Evolutionary conservation across 768 basidiomycete genomes (phyloP).

Genomic region (Cantharellus anzutake): DNA sequence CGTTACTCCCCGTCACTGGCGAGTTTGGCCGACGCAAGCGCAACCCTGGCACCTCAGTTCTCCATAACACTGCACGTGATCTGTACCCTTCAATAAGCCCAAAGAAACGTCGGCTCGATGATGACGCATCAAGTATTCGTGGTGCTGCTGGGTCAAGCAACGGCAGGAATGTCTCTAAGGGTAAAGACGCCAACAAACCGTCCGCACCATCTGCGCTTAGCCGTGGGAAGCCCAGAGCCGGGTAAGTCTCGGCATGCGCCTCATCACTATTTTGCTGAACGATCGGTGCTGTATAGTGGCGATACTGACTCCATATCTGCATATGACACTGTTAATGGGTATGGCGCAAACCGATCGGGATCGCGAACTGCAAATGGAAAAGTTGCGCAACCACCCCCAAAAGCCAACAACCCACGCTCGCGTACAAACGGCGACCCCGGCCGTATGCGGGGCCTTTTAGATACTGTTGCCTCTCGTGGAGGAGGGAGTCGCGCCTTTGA

Average conservation of each 20-base stretch:
- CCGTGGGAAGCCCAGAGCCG: no score
- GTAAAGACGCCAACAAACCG: no score
- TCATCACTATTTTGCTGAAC: background rate
- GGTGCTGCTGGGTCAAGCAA: background rate
- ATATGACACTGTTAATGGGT: background rate
- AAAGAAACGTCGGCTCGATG: constrained; percentile 4
- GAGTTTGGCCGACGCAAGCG: constrained; percentile 7
- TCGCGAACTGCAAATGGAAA: background rate
- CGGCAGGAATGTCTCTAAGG: no score
- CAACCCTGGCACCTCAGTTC: background rate
- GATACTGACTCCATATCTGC: background rate
- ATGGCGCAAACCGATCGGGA: background rate
- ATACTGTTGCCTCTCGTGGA: constrained; percentile 8
- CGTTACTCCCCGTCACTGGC: constrained; percentile 4
- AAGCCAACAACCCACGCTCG: background rate
- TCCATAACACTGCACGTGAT: background rate
- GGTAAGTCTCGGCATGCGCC: no score
- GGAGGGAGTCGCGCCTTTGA: constrained; percentile 3
- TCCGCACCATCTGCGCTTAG: no score
- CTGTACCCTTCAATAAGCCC: background rate
- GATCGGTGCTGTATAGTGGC: background rate
- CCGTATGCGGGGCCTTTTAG: constrained; percentile 1
- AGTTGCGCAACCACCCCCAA: background rate
- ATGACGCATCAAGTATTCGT: background rate
- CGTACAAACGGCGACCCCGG: background rate